Percentiles rank a stretch among this genome's conserved stretches.
phyloP scores from a whole-genome alignment of 148 eudicot genomes.

The Tetragonia tetragonoides region DNA sequence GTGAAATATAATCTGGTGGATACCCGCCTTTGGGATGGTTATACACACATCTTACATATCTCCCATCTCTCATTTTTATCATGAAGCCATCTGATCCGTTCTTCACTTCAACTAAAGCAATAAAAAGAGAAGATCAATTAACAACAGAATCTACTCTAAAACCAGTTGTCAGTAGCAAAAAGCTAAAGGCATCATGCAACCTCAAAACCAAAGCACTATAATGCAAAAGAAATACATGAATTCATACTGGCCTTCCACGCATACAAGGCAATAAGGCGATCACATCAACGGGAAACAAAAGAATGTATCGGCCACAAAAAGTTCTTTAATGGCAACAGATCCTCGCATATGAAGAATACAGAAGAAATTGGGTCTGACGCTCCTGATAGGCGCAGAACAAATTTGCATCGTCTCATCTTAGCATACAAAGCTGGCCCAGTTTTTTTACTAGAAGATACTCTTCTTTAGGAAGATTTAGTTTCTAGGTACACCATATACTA shows the following conservation, averaged over 20 bases:
- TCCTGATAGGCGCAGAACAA: too few relatives aligned
- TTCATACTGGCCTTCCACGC: not conserved
- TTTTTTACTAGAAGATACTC: not conserved
- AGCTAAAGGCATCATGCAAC: not conserved
- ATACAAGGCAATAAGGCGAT: not conserved
- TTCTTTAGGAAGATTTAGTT: too few relatives aligned
- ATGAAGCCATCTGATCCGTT: conserved; percentile 79
- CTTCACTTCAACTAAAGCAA: conserved; percentile 72
- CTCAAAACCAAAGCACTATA: conserved; percentile 4
- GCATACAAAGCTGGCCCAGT: not conserved
- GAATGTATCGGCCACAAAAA: not conserved
- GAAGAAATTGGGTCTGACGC: too few relatives aligned
- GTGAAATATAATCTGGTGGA: conserved; percentile 84
- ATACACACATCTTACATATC: conserved; percentile 72
- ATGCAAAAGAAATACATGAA: not conserved
- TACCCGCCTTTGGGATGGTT: conserved; percentile 72
- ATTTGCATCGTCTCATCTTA: too few relatives aligned
- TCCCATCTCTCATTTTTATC: conserved; percentile 92
- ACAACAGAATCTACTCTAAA: not conserved
- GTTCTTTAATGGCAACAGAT: not conserved
- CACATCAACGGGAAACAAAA: not conserved
- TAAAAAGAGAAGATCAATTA: conserved; percentile 5
- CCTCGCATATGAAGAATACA: not conserved
- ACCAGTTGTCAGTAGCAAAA: not conserved
- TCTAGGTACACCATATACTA: not conserved